A percentile compares a stretch with the other conserved stretches of the same genome.
Conservation (phyloP, 2,329 filamentous ascomycete genomes). For the Fusarium goolgardi region DNA sequence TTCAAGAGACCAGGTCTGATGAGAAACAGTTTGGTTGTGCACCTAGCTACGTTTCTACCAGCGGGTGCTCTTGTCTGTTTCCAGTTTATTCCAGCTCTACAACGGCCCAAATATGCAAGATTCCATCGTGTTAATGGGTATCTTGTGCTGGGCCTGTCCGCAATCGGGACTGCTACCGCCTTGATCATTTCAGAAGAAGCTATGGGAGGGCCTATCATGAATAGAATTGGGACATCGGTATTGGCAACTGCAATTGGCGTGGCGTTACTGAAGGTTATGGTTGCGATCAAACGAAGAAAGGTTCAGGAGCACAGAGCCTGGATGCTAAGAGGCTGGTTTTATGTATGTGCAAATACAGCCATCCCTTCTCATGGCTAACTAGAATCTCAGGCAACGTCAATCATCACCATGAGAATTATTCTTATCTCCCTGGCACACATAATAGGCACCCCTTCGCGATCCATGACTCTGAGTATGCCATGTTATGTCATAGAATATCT, state of each 20-base stretch:
- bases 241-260: background rate
- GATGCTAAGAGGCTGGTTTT: slow-evolving; percentile 31
- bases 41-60: slow-evolving; percentile 14
- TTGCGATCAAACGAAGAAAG: background rate
- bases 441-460: background rate
- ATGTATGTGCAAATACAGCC: background rate
- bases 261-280: background rate
- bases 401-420: slow-evolving; percentile 24
- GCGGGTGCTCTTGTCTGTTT: slow-evolving; percentile 20
- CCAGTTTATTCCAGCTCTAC: slow-evolving; percentile 17
- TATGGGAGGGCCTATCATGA: slow-evolving; percentile 3
- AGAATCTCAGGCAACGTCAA: slow-evolving; percentile 16
- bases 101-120: background rate
- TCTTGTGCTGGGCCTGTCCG: background rate
- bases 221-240: background rate
- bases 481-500: slow-evolving; percentile 18
- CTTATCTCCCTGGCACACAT: slow-evolving; percentile 1
- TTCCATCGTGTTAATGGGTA: slow-evolving; percentile 24
- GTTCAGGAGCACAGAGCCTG: slow-evolving; percentile 16
- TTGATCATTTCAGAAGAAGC: slow-evolving; percentile 16
- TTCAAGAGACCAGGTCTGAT: slow-evolving; percentile 14
- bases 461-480: background rate
- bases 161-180: slow-evolving; percentile 1
- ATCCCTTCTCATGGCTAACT: background rate
- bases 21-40: slow-evolving; percentile 12